These are phyloP conservation scores for Penicillium thymicola DNA, from an alignment of 2,329 filamentous ascomycete species.

Conservation along the genomic window DNA sequence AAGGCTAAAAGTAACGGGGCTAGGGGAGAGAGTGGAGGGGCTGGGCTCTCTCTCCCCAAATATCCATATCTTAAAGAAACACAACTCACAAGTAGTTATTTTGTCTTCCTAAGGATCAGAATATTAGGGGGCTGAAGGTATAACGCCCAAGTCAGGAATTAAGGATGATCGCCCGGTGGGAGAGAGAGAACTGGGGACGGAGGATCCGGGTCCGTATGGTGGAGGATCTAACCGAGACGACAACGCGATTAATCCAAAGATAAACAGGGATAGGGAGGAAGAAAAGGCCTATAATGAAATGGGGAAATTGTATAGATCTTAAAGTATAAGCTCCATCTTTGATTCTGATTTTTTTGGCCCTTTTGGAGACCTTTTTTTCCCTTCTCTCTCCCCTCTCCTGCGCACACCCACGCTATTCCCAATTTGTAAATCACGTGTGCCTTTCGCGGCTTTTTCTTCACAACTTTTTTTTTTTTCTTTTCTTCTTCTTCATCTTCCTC, in stretches of 20 bases:
- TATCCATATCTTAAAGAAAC: background rate
- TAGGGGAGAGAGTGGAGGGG: constrained; percentile 31
- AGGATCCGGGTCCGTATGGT: constrained; percentile 27
- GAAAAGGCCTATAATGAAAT: background rate
- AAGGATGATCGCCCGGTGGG: constrained; percentile 23
- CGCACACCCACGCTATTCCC: constrained; percentile 18
- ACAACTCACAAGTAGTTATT: background rate
- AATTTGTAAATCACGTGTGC: constrained; percentile 16
- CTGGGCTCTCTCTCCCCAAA: constrained; percentile 20
- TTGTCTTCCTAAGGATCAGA: background rate
- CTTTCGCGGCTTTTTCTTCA: constrained; percentile 18
- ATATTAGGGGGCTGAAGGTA: constrained; percentile 4
- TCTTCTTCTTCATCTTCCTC: constrained; percentile 20
- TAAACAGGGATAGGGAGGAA: background rate
- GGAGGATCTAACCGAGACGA: constrained; percentile 24
- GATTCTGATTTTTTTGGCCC: background rate
- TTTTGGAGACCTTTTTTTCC: constrained; percentile 3
- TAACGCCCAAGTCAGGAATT: constrained; percentile 22
- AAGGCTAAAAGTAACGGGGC: constrained; percentile 14
- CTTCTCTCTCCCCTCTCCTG: background rate
- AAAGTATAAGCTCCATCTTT: constrained; percentile 2
- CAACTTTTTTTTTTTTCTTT: constrained; percentile 7
- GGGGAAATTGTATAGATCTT: constrained; percentile 2
- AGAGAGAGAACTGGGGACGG: constrained; percentile 27
- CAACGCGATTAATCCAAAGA: constrained; percentile 7